A percentile compares a stretch with the other conserved stretches of the same genome.
These are phyloP conservation scores for Ophiostoma novo-ulmi DNA, from an alignment of 2,329 filamentous ascomycete genomes.

Conservation along the genomic window DNA sequence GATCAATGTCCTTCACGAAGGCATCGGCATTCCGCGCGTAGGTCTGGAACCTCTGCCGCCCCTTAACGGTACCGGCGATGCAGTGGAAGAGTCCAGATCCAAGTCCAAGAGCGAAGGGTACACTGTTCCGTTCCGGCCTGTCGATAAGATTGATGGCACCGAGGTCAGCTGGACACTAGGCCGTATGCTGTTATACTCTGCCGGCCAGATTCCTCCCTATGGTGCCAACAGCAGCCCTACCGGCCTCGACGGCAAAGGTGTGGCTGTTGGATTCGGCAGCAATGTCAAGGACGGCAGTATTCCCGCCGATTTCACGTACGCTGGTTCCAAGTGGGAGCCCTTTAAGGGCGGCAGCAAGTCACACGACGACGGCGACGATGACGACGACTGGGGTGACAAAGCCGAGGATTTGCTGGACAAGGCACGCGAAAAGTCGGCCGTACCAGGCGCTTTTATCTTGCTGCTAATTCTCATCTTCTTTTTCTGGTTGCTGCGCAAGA, in stretches of 20 bases:
- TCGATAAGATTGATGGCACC: constrained; percentile 83
- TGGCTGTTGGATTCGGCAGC: constrained; percentile 88
- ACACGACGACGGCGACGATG: constrained; percentile 49
- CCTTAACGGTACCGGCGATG: constrained; percentile 67
- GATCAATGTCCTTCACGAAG: constrained; percentile 92
- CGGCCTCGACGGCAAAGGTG: constrained; percentile 37
- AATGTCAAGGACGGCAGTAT: constrained; percentile 59
- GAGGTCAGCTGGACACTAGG: constrained; percentile 97
- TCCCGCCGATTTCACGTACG: constrained; percentile 77
- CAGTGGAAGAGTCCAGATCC: constrained; percentile 47
- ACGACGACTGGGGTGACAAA: constrained; percentile 52
- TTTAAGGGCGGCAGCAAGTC: constrained; percentile 49
- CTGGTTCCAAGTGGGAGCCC: constrained; percentile 53
- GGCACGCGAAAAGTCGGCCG: constrained; percentile 62
- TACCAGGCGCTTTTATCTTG: constrained; percentile 72
- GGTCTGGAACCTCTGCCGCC: constrained; percentile 63
- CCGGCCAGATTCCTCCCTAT: constrained; percentile 72
- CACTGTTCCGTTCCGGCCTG: constrained; percentile 80
- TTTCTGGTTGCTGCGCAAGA: constrained; percentile 70
- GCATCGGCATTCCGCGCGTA: constrained; percentile 84
- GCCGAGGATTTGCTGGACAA: constrained; percentile 59
- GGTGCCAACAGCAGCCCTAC: constrained; percentile 30
- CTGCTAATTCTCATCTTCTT: constrained; percentile 65
- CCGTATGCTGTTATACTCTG: constrained; percentile 92
- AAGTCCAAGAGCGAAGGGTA: constrained; percentile 52